A percentile compares a stretch with the other conserved stretches of the same genome.
phyloP scores from a whole-genome alignment of 495 filamentous ascomycete species.

The Hypoxylon fragiforme region DNA sequence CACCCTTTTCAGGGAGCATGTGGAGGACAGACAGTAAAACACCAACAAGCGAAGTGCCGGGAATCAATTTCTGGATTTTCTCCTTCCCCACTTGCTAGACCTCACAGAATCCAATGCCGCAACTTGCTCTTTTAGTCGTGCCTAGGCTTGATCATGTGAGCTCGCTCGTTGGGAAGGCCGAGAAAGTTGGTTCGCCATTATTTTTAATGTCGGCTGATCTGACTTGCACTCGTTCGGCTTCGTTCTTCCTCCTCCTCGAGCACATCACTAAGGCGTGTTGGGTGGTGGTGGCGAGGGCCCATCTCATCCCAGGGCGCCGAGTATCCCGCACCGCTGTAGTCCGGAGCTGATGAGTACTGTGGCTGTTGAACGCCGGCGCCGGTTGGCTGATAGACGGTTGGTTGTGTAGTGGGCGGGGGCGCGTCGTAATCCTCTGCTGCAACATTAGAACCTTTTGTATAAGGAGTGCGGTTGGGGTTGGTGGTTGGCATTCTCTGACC shows the following conservation, averaged over 20 bases:
- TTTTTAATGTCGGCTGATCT: conserved; percentile 45
- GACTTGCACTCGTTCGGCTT: conserved; percentile 59
- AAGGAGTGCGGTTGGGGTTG: conserved; percentile 44
- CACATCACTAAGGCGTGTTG: conserved; percentile 91
- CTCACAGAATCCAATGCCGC: too few species aligned
- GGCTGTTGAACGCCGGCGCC: conserved; percentile 40
- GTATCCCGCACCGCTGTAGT: conserved; percentile 64
- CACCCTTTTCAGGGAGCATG: too few species aligned
- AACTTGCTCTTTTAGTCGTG: too few species aligned
- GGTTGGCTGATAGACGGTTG: conserved; percentile 40
- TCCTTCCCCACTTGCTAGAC: too few species aligned
- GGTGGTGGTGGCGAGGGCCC: conserved; percentile 84
- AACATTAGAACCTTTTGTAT: conserved; percentile 46
- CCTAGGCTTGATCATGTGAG: too few species aligned
- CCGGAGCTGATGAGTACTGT: conserved; percentile 39
- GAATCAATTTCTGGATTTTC: too few species aligned
- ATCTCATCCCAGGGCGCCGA: conserved; percentile 74
- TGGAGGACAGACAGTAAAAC: too few species aligned
- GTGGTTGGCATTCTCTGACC: conserved; percentile 57
- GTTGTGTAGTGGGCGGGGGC: conserved; percentile 37
- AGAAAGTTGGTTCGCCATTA: background rate
- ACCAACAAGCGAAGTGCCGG: too few species aligned
- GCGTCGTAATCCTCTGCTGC: conserved; percentile 56
- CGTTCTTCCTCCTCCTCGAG: conserved; percentile 81
- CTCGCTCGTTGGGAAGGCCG: too few species aligned